These are phyloP conservation scores for Talaromyces sp. DNA, from an alignment of 2,329 filamentous ascomycete species.

Conservation along the genomic window DNA sequence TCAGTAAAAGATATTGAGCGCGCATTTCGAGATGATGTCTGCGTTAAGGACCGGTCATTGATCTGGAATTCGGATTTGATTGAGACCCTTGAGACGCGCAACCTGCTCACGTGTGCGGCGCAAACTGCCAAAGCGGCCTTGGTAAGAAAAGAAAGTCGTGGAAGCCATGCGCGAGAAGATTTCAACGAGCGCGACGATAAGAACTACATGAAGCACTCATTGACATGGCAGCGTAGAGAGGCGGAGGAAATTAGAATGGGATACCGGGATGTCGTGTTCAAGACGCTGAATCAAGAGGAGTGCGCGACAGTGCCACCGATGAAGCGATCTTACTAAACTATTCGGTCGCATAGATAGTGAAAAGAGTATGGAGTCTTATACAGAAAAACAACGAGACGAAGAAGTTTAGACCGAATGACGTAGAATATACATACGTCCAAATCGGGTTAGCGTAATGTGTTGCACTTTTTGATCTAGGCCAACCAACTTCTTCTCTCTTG, in stretches of 20 bases:
- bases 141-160: slow-evolving; percentile 94
- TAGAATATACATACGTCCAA: neutral
- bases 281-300: slow-evolving; percentile 89
- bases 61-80: slow-evolving; percentile 99
- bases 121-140: slow-evolving; percentile 90
- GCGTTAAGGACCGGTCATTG: slow-evolving; percentile 98
- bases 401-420: neutral
- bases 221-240: slow-evolving; percentile 94
- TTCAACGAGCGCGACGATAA: slow-evolving; percentile 91
- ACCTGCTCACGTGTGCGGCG: slow-evolving; percentile 91
- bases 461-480: neutral
- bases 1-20: slow-evolving; percentile 78
- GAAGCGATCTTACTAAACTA: slow-evolving; percentile 61
- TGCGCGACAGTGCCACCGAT: slow-evolving; percentile 95
- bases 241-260: slow-evolving; percentile 69
- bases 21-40: slow-evolving; percentile 75
- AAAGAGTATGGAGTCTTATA: neutral
- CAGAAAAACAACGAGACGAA: neutral
- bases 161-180: slow-evolving; percentile 94
- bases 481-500: neutral
- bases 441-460: neutral
- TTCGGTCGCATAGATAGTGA: no score
- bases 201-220: slow-evolving; percentile 99
- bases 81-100: slow-evolving; percentile 91
- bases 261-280: slow-evolving; percentile 78